Evolutionary conservation across 2,329 filamentous ascomycete species (phyloP).

Genomic region (Xylaria hypoxylon): DNA sequence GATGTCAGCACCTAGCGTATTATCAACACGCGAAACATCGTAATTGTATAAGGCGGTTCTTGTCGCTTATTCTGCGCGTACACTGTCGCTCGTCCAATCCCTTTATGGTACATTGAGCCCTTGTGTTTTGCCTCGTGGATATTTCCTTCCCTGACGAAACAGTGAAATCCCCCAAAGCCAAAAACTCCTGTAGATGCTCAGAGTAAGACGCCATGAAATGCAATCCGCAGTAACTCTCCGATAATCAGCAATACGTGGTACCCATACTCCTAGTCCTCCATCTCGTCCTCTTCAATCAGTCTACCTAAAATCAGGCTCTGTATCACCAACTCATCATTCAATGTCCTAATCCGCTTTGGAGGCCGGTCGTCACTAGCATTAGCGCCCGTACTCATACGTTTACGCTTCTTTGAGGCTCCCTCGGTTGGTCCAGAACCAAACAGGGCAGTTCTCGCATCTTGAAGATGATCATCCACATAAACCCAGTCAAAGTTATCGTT

Average conservation of each 20-base stretch:
- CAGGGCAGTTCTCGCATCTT: slow-evolving; percentile 64
- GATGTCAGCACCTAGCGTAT: neutral
- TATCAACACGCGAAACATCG: neutral
- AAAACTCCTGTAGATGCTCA: slow-evolving; percentile 34
- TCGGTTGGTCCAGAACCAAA: slow-evolving; percentile 51
- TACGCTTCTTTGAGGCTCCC: slow-evolving; percentile 58
- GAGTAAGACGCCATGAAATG: slow-evolving; percentile 37
- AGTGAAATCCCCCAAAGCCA: slow-evolving; percentile 5
- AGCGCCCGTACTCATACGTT: slow-evolving; percentile 52
- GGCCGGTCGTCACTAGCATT: slow-evolving; percentile 52
- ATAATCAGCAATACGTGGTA: neutral
- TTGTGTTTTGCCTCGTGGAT: neutral
- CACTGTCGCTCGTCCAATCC: neutral
- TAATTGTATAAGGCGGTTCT: neutral
- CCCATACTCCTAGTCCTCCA: slow-evolving; percentile 44
- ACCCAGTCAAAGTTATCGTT: slow-evolving; percentile 77
- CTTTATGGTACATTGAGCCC: slow-evolving; percentile 3
- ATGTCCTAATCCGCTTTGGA: slow-evolving; percentile 70
- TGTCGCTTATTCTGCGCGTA: neutral
- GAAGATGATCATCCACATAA: slow-evolving; percentile 75
- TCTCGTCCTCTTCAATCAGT: slow-evolving; percentile 73
- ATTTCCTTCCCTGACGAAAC: slow-evolving; percentile 16
- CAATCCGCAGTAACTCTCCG: slow-evolving; percentile 24
- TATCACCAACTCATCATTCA: slow-evolving; percentile 88
- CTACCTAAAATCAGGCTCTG: slow-evolving; percentile 92